Evolutionary conservation across 2,329 filamentous ascomycete species (phyloP).

Genomic region (Drechslerella coelobrocha): DNA sequence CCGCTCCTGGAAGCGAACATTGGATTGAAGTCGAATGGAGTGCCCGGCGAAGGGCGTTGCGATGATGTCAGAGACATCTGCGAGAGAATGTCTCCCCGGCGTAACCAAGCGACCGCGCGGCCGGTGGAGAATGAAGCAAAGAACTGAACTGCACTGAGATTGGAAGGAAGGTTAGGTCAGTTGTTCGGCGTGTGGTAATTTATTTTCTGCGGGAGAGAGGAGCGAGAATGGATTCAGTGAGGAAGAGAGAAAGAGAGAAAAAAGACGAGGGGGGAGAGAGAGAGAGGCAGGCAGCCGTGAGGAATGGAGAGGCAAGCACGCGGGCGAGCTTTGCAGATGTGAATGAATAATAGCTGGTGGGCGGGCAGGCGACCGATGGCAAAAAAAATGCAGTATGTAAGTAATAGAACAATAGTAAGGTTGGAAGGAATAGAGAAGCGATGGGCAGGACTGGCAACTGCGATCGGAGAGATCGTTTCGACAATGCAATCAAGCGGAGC

Average conservation of each 20-base stretch:
- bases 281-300: too few relatives aligned
- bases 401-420: background rate
- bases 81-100: slow-evolving; percentile 37
- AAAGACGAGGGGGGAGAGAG: background rate
- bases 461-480: background rate
- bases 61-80: slow-evolving; percentile 51
- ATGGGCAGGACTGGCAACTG: too few relatives aligned
- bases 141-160: too few relatives aligned
- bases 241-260: background rate
- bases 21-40: slow-evolving; percentile 44
- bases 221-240: background rate
- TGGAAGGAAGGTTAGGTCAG: too few relatives aligned
- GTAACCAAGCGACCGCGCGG: too few relatives aligned
- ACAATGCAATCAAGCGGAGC: too few relatives aligned
- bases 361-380: background rate
- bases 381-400: background rate
- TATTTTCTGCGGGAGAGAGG: too few relatives aligned
- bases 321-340: background rate
- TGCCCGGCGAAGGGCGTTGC: slow-evolving; percentile 44
- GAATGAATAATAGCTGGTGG: background rate
- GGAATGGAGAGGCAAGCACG: background rate
- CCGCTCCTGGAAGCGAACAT: slow-evolving; percentile 21
- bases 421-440: background rate
- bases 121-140: too few relatives aligned
- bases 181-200: too few relatives aligned